Conservation (phyloP, 2,329 filamentous ascomycete genomes). For the Penicillium sp. region DNA sequence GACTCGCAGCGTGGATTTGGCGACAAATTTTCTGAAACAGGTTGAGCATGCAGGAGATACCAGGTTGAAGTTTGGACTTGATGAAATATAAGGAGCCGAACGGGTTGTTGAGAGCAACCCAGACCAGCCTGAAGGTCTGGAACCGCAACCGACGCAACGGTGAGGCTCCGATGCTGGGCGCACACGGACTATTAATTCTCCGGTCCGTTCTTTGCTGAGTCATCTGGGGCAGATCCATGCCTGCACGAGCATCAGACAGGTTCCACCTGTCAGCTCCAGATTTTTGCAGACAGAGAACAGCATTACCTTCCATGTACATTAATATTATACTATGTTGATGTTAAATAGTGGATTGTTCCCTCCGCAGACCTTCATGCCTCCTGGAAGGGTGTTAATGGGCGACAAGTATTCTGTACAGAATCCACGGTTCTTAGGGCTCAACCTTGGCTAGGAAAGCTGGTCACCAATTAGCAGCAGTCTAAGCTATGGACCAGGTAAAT, state of each 20-base stretch:
- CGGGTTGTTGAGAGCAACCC: constrained; percentile 2
- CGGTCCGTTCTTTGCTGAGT: neutral
- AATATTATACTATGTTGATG: no score
- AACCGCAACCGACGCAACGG: constrained; percentile 15
- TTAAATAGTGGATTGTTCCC: no score
- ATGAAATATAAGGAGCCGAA: neutral
- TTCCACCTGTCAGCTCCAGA: no score
- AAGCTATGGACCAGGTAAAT: no score
- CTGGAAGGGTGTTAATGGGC: neutral
- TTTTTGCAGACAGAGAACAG: no score
- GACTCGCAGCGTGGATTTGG: neutral
- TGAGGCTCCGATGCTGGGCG: constrained; percentile 17
- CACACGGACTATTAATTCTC: constrained; percentile 15
- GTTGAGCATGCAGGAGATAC: neutral
- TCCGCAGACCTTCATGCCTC: no score
- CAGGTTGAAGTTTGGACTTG: neutral
- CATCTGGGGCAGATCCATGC: neutral
- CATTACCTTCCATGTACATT: no score
- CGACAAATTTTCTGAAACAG: neutral
- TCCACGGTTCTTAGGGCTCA: neutral
- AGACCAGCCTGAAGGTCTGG: constrained; percentile 7
- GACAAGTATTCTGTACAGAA: neutral
- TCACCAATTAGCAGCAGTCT: neutral
- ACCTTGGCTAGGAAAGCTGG: neutral
- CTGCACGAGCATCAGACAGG: no score